Conservation (phyloP, 2,329 filamentous ascomycete species). For the Paracamarosporium sp. region DNA sequence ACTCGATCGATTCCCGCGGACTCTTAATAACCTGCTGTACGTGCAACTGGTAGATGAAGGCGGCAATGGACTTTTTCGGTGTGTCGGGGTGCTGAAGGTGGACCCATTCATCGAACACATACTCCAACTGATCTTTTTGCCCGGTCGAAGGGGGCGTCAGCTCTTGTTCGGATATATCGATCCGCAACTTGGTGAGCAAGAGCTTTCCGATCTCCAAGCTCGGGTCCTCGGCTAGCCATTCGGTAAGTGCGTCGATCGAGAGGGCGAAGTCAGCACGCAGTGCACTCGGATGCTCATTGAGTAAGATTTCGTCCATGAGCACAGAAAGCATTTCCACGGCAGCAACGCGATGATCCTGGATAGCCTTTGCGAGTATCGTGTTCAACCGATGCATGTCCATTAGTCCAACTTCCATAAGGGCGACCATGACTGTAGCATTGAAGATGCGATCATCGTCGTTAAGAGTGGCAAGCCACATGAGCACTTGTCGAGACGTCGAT, state of each 20-base stretch:
- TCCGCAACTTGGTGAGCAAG: conserved; percentile 71
- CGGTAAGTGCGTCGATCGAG: conserved; percentile 80
- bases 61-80: conserved; percentile 72
- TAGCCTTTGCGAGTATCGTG: conserved; percentile 73
- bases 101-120: conserved; percentile 96
- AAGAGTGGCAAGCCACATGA: conserved; percentile 57
- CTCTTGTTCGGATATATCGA: conserved; percentile 61
- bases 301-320: conserved; percentile 77
- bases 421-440: conserved; percentile 67
- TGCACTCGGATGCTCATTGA: conserved; percentile 78
- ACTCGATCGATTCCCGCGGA: conserved; percentile 78
- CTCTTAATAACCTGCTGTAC: conserved; percentile 73
- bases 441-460: conserved; percentile 67
- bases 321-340: conserved; percentile 82
- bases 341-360: conserved; percentile 72
- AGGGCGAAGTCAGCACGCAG: conserved; percentile 85
- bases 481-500: conserved; percentile 61
- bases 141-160: conserved; percentile 64
- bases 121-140: conserved; percentile 85
- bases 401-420: conserved; percentile 65
- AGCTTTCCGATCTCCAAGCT: conserved; percentile 70
- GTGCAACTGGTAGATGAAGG: conserved; percentile 87
- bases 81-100: conserved; percentile 79
- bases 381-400: conserved; percentile 66
- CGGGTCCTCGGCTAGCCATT: conserved; percentile 80